Conservation (phyloP, 2,329 filamentous ascomycete species). For the Nemania sp. region DNA sequence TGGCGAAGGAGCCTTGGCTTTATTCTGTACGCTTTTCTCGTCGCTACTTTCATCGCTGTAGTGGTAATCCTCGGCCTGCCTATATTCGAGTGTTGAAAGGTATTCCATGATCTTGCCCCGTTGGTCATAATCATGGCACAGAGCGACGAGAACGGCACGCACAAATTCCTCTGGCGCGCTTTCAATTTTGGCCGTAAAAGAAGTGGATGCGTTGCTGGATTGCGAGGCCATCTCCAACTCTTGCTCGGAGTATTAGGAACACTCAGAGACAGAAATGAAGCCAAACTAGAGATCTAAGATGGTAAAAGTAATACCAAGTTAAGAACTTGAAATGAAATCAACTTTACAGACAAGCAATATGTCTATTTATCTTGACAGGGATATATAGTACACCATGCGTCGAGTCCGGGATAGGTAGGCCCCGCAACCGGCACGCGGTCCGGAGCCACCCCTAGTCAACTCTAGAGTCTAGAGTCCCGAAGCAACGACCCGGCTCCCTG, state of each 20-base stretch:
- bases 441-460: no score
- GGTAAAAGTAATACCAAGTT: background rate
- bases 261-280: background rate
- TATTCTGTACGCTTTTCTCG: background rate
- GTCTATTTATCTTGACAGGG: background rate
- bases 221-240: background rate
- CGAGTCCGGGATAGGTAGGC: background rate
- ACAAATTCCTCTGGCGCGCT: constrained; percentile 5
- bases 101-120: background rate
- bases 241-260: background rate
- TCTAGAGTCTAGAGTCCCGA: no score
- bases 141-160: constrained; percentile 11
- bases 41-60: background rate
- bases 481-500: no score
- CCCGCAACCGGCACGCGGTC: no score
- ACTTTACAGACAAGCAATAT: background rate
- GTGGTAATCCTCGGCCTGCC: background rate
- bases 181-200: background rate
- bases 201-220: background rate
- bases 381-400: background rate
- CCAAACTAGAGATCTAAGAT: background rate
- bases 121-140: constrained; percentile 2
- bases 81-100: background rate
- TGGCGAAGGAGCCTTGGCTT: constrained; percentile 3
- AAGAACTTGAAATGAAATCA: background rate